Percentiles rank a stretch among this genome's conserved stretches.
These are phyloP conservation scores for Agrocybe chaxingu DNA, from an alignment of 768 basidiomycete genomes.

Conservation along the genomic window DNA sequence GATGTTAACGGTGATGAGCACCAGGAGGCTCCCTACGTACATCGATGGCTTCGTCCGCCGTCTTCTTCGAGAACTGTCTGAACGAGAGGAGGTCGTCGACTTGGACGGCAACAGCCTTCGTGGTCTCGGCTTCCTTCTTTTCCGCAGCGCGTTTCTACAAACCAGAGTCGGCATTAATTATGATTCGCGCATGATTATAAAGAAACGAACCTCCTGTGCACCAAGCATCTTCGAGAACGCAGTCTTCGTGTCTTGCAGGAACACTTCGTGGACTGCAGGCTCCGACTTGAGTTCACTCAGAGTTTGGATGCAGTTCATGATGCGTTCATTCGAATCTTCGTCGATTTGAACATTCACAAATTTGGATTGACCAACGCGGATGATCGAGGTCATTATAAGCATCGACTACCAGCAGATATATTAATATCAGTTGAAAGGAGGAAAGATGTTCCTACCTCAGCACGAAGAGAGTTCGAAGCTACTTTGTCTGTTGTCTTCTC, in stretches of 20 bases:
- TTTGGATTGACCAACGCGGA: constrained; percentile 96
- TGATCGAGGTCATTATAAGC: constrained; percentile 96
- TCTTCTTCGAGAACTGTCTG: constrained; percentile 94
- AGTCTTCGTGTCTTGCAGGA: constrained; percentile 82
- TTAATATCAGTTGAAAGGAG: neutral
- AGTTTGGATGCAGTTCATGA: constrained; percentile 94
- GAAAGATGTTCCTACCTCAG: constrained; percentile 55
- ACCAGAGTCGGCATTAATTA: neutral
- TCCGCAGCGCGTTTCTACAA: constrained; percentile 83
- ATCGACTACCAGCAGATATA: constrained; percentile 56
- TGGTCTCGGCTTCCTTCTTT: constrained; percentile 79
- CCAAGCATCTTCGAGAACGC: constrained; percentile 96
- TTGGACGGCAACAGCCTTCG: constrained; percentile 70
- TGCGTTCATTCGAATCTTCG: constrained; percentile 95
- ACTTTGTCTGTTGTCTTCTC: constrained; percentile 45
- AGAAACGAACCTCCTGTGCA: constrained; percentile 74
- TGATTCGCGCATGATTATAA: neutral
- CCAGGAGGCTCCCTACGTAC: constrained; percentile 32
- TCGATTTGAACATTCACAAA: constrained; percentile 94
- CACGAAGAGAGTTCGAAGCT: constrained; percentile 69
- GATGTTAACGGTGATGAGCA: constrained; percentile 2
- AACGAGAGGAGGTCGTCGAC: constrained; percentile 92
- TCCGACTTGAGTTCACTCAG: constrained; percentile 73
- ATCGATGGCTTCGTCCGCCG: constrained; percentile 73
- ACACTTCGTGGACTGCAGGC: constrained; percentile 61